Conservation (phyloP, 108 stramenopile species). For the Skeletonema costatum region DNA sequence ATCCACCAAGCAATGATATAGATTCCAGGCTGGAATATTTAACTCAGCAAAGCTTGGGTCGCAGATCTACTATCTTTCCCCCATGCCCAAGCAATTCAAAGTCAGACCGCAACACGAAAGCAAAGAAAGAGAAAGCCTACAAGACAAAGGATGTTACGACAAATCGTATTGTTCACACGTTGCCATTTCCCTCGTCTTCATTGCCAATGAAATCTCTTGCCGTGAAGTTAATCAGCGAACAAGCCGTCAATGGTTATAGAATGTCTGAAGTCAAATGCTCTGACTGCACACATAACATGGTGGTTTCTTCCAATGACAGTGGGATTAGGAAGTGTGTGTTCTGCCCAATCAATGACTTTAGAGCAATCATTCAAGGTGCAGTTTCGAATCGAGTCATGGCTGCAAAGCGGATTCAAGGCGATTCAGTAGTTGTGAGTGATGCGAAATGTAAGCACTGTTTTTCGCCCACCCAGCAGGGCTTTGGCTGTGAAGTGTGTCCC, state of each 20-base stretch:
- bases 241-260: not conserved
- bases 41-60: slow-evolving; percentile 15
- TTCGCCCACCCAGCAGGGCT: slow-evolving; percentile 14
- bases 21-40: slow-evolving; percentile 3
- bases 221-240: not conserved
- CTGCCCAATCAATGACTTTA: slow-evolving; percentile 34
- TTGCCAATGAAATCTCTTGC: not conserved
- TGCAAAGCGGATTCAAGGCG: slow-evolving; percentile 3
- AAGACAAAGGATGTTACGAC: not conserved
- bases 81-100: not conserved
- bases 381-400: slow-evolving; percentile 20
- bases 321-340: slow-evolving; percentile 20
- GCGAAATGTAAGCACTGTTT: slow-evolving; percentile 23
- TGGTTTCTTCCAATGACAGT: not conserved
- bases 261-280: not conserved
- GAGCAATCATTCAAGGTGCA: slow-evolving; percentile 10
- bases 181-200: not conserved
- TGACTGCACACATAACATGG: not conserved
- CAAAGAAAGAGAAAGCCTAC: not conserved
- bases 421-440: not conserved
- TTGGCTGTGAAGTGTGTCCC: slow-evolving; percentile 26
- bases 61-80: not conserved
- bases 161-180: not conserved
- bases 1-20: not conserved
- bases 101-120: not conserved